phyloP scores from a whole-genome alignment of 2,329 filamentous ascomycete species.

The Colletotrichum chrysophilum region DNA sequence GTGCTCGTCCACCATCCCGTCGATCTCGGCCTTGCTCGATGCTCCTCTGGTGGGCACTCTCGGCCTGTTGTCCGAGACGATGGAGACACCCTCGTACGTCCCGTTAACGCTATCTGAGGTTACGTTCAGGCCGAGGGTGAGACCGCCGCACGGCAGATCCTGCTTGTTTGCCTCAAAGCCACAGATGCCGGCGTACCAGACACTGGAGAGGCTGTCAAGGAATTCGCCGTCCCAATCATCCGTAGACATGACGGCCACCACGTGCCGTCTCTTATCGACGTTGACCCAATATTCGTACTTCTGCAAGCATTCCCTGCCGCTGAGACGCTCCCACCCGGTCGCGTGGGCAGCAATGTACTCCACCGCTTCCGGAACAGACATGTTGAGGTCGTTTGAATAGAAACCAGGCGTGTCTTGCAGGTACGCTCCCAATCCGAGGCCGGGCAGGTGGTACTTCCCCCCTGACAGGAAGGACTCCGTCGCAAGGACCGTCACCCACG shows the following conservation, averaged over 20 bases:
- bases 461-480: constrained; percentile 16
- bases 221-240: neutral
- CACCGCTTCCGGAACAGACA: neutral
- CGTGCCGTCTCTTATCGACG: neutral
- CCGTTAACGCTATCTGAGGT: neutral
- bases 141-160: neutral
- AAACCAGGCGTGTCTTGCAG: neutral
- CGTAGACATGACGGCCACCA: neutral
- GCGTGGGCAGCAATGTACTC: neutral
- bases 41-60: neutral
- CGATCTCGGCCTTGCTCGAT: neutral
- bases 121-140: neutral
- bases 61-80: neutral
- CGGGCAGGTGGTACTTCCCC: constrained; percentile 8
- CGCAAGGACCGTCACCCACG: neutral
- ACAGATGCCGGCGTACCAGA: neutral
- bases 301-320: neutral
- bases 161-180: neutral
- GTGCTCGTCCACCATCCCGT: neutral
- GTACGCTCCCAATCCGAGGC: neutral
- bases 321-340: neutral
- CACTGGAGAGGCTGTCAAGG: neutral
- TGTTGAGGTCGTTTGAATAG: neutral
- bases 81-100: neutral
- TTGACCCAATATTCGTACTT: neutral